A percentile compares a stretch with the other conserved stretches of the same genome.
phyloP scores from a whole-genome alignment of 2,329 filamentous ascomycete species.

The Verticillium dahliae region DNA sequence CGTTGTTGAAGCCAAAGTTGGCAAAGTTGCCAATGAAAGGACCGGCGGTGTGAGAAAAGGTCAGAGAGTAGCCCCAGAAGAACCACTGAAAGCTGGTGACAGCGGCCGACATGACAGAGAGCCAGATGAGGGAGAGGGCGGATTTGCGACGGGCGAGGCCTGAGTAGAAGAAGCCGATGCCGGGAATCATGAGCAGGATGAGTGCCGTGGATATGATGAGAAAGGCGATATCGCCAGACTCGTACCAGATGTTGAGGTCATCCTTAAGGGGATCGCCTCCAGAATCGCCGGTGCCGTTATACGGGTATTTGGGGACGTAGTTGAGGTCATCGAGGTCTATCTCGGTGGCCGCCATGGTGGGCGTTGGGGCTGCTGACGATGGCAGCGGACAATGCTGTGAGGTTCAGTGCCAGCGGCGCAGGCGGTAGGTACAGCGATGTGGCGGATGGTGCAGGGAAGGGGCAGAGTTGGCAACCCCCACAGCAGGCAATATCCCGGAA shows the following conservation, averaged over 20 bases:
- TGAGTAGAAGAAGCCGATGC: slow-evolving; percentile 92
- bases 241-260: slow-evolving; percentile 73
- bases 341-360: slow-evolving; percentile 5
- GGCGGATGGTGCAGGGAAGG: background rate
- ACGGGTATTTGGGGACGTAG: slow-evolving; percentile 43
- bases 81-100: slow-evolving; percentile 92
- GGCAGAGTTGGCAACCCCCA: background rate
- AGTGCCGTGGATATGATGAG: slow-evolving; percentile 76
- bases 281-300: slow-evolving; percentile 57
- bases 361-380: slow-evolving; percentile 18
- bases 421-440: background rate
- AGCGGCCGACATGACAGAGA: slow-evolving; percentile 79
- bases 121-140: slow-evolving; percentile 82
- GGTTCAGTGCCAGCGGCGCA: background rate
- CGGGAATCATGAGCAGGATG: slow-evolving; percentile 87
- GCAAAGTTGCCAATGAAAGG: slow-evolving; percentile 70
- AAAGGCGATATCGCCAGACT: slow-evolving; percentile 79
- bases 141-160: slow-evolving; percentile 85
- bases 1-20: slow-evolving; percentile 74
- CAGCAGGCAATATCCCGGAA: background rate
- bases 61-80: slow-evolving; percentile 82
- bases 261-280: slow-evolving; percentile 63
- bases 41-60: slow-evolving; percentile 72
- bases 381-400: background rate
- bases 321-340: slow-evolving; percentile 35